Base-by-base conservation (phyloP, 495 filamentous ascomycete genomes). In the Geoglossum glabrum region DNA sequence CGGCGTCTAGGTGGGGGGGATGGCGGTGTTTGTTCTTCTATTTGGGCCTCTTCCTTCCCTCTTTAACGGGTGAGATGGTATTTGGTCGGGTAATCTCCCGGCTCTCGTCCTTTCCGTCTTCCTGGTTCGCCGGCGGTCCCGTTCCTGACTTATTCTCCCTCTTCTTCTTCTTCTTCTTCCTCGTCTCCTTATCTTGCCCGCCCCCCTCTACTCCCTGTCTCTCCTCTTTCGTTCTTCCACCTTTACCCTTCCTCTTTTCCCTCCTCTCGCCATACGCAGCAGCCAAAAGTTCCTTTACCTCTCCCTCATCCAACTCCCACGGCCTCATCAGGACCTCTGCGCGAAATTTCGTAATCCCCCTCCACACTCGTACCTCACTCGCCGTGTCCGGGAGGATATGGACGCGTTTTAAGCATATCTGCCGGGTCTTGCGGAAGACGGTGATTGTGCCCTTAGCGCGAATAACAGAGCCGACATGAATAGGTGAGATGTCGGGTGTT, bases 341-440 rank as follows among this genome's bases (percentile, higher is more conserved):
- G 26, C 79, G 73, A 62, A 87, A 90, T 57, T 72, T 69, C 7
- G 71, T 64, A 13, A 79, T 75, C 68, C 86, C 80, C 26, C 78
- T 74, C 80, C 89, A 84, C n/a, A 86, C 88, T 15, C 67, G 64
- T 28, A 86, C 82, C 65, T 98, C 92, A 26, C 82, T 77, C 60
- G 81, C 81, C n/a, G 84, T 87, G 36, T 81, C 76, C 0, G 61
- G 60, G 0, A 90, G 55, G 0, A 75, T 40, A 58, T 60, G 23
- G 21, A 89, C 71, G 30, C 83, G 82, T 62, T 90, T 83, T 6
- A 87, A 67, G 28, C 82, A 69, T 8, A 96, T 68, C 64, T 95
- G 85, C 61, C 71, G 78, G 27, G 67, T 66, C 0, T 70, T 71
- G 43, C 89, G 74, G 63, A 84, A 95, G 11, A 66, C 66, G 9